Evolutionary conservation across 2,329 filamentous ascomycete genomes (phyloP).

Genomic region (Fusarium circinatum): DNA sequence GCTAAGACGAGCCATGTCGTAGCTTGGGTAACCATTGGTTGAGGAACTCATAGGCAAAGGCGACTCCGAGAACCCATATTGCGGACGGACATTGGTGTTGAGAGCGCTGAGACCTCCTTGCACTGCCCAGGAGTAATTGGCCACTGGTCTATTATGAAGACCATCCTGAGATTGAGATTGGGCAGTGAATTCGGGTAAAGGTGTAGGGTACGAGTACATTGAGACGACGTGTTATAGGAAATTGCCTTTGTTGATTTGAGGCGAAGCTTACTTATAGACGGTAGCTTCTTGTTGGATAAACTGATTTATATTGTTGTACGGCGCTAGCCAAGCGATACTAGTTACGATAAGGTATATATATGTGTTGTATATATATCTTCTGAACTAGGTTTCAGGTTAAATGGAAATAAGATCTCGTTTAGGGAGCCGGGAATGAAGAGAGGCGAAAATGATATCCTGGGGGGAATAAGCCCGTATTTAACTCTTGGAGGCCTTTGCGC

Average conservation of each 20-base stretch:
- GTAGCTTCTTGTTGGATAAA: neutral
- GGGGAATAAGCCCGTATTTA: conserved; percentile 7
- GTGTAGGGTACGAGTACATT: conserved; percentile 18
- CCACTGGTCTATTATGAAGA: neutral
- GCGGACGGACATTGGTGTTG: conserved; percentile 9
- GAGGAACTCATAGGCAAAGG: conserved; percentile 2
- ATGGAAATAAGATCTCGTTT: conserved; percentile 3
- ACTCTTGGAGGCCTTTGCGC: conserved; percentile 15
- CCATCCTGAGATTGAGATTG: conserved; percentile 3
- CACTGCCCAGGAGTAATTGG: conserved; percentile 14
- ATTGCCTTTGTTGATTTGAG: conserved; percentile 6
- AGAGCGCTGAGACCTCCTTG: conserved; percentile 1
- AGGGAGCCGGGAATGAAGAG: conserved; percentile 3
- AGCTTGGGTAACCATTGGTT: conserved; percentile 1
- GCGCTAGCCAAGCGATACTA: neutral
- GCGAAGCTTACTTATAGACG: conserved; percentile 6
- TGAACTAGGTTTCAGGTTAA: neutral
- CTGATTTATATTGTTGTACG: neutral
- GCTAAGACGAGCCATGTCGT: neutral
- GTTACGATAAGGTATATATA: neutral
- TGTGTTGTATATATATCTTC: neutral
- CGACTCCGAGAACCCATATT: conserved; percentile 14
- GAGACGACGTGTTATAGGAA: conserved; percentile 5
- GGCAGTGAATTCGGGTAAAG: conserved; percentile 3
- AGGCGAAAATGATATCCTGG: conserved; percentile 2